Conservation (phyloP, 352 stramenopile genomes). For the Peronosclerospora sorghi region DNA sequence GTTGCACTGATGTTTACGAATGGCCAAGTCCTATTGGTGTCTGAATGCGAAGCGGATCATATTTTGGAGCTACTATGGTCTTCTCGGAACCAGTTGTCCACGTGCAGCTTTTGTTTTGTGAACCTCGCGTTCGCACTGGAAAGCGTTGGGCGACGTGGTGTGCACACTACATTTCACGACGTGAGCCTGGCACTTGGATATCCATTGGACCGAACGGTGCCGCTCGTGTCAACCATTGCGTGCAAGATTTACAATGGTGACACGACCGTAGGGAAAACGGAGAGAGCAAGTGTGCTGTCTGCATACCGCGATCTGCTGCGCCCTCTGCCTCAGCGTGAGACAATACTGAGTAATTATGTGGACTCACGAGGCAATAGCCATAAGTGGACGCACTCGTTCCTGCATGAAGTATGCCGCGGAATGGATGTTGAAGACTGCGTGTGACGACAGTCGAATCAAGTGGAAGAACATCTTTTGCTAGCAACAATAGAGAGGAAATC, state of each 20-base stretch:
- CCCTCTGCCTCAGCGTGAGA: slow-evolving; percentile 14
- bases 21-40: no score
- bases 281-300: slow-evolving; percentile 5
- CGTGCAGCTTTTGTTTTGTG: slow-evolving; percentile 14
- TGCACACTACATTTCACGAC: slow-evolving; percentile 5
- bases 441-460: no score
- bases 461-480: no score
- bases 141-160: slow-evolving; percentile 9
- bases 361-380: no score
- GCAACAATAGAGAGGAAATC: no score
- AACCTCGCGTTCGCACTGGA: slow-evolving; percentile 18
- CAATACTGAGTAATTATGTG: slow-evolving; percentile 22
- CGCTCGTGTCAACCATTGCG: slow-evolving; percentile 1
- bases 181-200: slow-evolving; percentile 3
- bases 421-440: no score
- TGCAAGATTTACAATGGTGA: slow-evolving; percentile 31
- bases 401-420: no score
- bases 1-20: slow-evolving; percentile 35
- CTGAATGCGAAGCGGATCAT: no score
- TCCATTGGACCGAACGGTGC: no score
- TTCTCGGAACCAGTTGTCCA: background rate
- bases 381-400: no score
- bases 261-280: slow-evolving; percentile 13
- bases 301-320: background rate
- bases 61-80: no score